A percentile compares a stretch with the other conserved stretches of the same genome.
phyloP scores from a whole-genome alignment of 2,329 filamentous ascomycete species.

The Trichophaea hybrida region DNA sequence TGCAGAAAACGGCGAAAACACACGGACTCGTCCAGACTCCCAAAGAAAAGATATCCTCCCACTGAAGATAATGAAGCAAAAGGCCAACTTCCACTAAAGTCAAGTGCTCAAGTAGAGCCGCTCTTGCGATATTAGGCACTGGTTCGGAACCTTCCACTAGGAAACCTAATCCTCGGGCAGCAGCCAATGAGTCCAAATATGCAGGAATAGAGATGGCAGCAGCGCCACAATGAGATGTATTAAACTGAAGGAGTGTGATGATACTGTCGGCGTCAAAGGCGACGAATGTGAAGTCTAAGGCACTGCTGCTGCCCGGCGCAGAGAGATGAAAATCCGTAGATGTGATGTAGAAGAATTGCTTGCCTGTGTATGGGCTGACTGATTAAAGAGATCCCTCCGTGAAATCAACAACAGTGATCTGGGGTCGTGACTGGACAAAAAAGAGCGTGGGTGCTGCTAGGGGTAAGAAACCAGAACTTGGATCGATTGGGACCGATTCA shows the following conservation, averaged over 20 bases:
- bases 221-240: not conserved
- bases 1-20: not conserved
- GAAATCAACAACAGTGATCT: not conserved
- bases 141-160: not conserved
- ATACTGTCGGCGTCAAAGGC: not conserved
- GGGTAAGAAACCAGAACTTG: not conserved
- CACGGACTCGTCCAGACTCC: not conserved
- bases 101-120: not conserved
- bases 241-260: conserved; percentile 1
- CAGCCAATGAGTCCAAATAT: not conserved
- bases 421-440: not conserved
- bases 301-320: not conserved
- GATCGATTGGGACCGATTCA: not conserved
- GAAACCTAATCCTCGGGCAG: not conserved
- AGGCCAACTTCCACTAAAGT: not conserved
- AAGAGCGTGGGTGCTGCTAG: not conserved
- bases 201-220: not conserved
- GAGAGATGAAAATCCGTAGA: not conserved
- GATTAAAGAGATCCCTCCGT: not conserved
- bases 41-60: not conserved
- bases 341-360: not conserved
- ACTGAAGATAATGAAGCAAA: not conserved
- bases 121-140: not conserved
- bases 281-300: not conserved
- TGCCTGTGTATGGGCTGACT: not conserved